A percentile compares a stretch with the other conserved stretches of the same genome.
Conservation (phyloP, 192 early-diverging fungal genomes). For the Coemansia sp. region DNA sequence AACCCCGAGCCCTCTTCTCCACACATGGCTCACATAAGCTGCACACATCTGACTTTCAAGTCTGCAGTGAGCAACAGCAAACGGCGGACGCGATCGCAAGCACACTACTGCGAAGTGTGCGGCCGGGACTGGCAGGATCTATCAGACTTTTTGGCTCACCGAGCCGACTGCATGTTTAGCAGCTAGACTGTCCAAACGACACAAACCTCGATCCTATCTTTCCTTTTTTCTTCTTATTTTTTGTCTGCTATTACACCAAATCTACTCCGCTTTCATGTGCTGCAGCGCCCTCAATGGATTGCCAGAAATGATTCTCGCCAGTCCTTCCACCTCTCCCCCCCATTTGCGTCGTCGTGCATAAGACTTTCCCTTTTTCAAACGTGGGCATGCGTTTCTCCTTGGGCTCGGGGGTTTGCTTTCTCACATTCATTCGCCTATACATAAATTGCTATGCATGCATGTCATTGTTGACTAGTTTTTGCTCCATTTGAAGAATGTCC, state of each 20-base stretch:
- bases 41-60: background rate
- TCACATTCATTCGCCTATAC: conserved; percentile 1
- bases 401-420: background rate
- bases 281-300: background rate
- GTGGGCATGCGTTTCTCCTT: background rate
- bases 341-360: background rate
- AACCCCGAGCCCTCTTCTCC: background rate
- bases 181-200: background rate
- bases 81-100: background rate
- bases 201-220: no score
- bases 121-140: conserved; percentile 24
- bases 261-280: conserved; percentile 3
- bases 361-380: background rate
- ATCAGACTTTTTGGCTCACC: conserved; percentile 36
- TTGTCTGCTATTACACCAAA: background rate
- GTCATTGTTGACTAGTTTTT: conserved; percentile 1
- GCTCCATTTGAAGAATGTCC: background rate
- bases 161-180: conserved; percentile 37
- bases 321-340: background rate
- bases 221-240: no score
- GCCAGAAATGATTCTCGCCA: conserved; percentile 1
- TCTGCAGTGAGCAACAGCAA: background rate
- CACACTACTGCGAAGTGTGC: conserved; percentile 20
- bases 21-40: background rate
- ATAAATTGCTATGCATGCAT: background rate